A percentile compares a stretch with the other conserved stretches of the same genome.
These are phyloP conservation scores for Dictyostelium firmibasis DNA, from an alignment of 78 protist genomes.

Conservation along the genomic window DNA sequence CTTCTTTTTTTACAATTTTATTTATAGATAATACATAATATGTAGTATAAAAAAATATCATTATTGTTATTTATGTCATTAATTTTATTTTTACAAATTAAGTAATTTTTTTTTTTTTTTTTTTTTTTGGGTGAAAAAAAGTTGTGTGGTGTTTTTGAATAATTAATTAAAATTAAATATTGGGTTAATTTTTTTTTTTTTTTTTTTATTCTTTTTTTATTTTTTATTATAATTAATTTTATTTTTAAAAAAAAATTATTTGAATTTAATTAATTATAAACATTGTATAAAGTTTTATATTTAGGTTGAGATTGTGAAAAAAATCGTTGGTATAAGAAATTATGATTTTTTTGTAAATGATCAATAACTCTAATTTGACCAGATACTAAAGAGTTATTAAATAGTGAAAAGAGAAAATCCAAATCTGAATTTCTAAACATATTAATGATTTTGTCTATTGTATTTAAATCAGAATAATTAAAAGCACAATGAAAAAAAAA, in stretches of 20 bases:
- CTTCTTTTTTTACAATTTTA: neutral
- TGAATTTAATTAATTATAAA: too few relatives aligned
- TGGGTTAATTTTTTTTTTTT: neutral
- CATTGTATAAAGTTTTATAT: too few relatives aligned
- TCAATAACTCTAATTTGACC: neutral
- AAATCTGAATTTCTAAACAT: neutral
- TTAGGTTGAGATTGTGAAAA: too few relatives aligned
- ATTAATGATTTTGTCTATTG: neutral
- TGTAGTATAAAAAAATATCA: neutral
- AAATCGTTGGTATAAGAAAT: neutral
- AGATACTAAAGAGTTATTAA: neutral
- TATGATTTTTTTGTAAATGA: neutral
- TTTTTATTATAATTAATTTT: too few relatives aligned
- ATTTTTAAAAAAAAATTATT: too few relatives aligned
- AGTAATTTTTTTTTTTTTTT: too few relatives aligned
- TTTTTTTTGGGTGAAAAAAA: neutral
- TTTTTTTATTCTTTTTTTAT: too few relatives aligned
- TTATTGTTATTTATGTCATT: neutral
- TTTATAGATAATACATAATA: neutral
- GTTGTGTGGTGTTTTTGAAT: neutral
- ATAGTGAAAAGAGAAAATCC: neutral
- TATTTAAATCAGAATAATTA: neutral
- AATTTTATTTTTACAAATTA: neutral
- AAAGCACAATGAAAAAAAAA: neutral
- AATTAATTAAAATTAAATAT: too few relatives aligned